phyloP scores from a whole-genome alignment of 495 filamentous ascomycete genomes.

The Penicillium diatomitis region DNA sequence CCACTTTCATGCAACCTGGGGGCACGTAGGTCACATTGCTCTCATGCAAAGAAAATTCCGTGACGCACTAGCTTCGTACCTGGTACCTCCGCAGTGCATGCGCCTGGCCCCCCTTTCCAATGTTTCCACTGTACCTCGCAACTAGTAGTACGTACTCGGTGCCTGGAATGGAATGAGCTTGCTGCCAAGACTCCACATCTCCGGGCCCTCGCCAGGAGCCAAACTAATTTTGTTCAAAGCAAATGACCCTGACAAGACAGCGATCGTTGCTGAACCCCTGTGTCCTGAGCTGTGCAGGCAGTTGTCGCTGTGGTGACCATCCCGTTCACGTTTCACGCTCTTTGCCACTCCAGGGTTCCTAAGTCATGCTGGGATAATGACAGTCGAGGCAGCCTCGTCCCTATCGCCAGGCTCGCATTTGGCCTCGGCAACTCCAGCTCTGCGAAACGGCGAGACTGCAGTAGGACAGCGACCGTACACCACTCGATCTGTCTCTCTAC shows the following conservation, averaged over 20 bases:
- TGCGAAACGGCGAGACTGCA: constrained; percentile 23
- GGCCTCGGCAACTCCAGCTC: constrained; percentile 15
- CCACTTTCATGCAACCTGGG: not conserved
- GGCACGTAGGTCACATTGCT: no score
- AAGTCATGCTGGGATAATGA: constrained; percentile 40
- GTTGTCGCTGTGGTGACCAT: not conserved
- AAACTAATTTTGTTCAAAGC: constrained; percentile 12
- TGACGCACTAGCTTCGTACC: not conserved
- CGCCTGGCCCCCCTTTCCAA: no score
- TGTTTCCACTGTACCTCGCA: no score
- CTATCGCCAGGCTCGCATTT: constrained; percentile 24
- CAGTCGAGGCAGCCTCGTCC: constrained; percentile 25
- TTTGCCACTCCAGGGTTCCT: not conserved
- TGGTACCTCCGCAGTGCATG: not conserved
- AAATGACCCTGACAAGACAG: constrained; percentile 10
- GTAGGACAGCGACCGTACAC: constrained; percentile 15
- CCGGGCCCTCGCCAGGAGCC: constrained; percentile 9
- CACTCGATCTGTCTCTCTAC: constrained; percentile 24
- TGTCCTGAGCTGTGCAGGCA: constrained; percentile 1
- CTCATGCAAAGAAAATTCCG: not conserved
- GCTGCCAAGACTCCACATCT: constrained; percentile 16
- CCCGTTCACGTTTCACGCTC: constrained; percentile 2
- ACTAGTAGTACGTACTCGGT: not conserved
- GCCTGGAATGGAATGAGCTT: constrained; percentile 2
- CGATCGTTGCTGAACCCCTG: constrained; percentile 9